Percentiles rank a stretch among this genome's conserved stretches.
phyloP scores from a whole-genome alignment of 208 protist genomes.

The Spongospora subterranea region DNA sequence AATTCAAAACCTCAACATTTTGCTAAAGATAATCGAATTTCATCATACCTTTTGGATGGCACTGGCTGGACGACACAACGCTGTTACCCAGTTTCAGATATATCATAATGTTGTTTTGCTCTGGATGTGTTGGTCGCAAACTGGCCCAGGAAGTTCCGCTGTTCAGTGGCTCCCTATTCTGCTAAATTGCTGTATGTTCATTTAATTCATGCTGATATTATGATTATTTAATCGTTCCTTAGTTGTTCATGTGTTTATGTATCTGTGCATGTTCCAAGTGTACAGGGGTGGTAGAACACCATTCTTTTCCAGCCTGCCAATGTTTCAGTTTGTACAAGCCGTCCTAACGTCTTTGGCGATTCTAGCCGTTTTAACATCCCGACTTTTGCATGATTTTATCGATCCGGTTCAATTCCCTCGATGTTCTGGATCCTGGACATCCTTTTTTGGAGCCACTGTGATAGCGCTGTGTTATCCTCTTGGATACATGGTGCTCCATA shows the following conservation, averaged over 20 bases:
- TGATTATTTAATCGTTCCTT: not conserved
- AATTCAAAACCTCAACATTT: conserved; percentile 36
- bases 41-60: conserved; percentile 41
- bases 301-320: not conserved
- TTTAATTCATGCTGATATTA: not conserved
- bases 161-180: conserved; percentile 53
- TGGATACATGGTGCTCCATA: conserved; percentile 33
- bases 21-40: conserved; percentile 24
- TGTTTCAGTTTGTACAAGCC: conserved; percentile 22
- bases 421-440: not conserved
- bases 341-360: not conserved
- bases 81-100: conserved; percentile 3
- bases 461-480: conserved; percentile 35
- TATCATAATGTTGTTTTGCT: conserved; percentile 50
- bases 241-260: conserved; percentile 52
- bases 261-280: conserved; percentile 50
- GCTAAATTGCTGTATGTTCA: not conserved
- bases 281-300: conserved; percentile 46
- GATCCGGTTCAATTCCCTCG: not conserved
- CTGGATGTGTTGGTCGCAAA: conserved; percentile 26
- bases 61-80: not conserved
- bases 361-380: conserved; percentile 12
- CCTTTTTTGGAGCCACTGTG: not conserved
- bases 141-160: not conserved
- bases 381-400: conserved; percentile 37